Evolutionary conservation across 1,284 basidiomycete genomes (phyloP).

Genomic region (Earliella scabrosa): DNA sequence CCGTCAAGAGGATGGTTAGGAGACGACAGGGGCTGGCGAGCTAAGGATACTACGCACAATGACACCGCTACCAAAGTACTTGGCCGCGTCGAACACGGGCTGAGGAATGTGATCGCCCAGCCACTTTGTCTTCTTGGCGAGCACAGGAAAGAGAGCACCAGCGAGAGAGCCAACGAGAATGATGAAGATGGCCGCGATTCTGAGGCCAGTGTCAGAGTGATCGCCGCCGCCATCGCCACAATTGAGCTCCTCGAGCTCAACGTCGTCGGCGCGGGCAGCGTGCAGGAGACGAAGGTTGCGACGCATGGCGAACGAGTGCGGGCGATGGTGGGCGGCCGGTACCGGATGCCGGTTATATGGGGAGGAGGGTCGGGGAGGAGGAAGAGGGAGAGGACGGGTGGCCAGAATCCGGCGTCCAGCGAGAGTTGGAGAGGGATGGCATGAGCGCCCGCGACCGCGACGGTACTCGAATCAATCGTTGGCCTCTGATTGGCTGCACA

Average conservation of each 20-base stretch:
- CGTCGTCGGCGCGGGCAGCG: neutral
- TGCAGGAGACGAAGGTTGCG: neutral
- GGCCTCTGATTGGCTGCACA: slow-evolving; percentile 11
- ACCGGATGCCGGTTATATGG: slow-evolving; percentile 3
- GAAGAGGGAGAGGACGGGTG: neutral
- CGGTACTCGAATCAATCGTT: slow-evolving; percentile 13
- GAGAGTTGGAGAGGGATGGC: neutral
- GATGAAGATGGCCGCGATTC: slow-evolving; percentile 89
- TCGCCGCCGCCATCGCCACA: slow-evolving; percentile 22
- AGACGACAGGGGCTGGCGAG: too few species aligned
- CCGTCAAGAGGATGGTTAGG: neutral
- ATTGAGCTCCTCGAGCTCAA: slow-evolving; percentile 15
- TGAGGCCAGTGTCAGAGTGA: slow-evolving; percentile 46
- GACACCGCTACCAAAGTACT: slow-evolving; percentile 95
- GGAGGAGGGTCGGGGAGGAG: neutral
- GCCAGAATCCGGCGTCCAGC: neutral
- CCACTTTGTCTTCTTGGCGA: slow-evolving; percentile 65
- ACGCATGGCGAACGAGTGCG: slow-evolving; percentile 9
- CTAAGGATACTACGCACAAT: slow-evolving; percentile 62
- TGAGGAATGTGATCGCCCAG: slow-evolving; percentile 59
- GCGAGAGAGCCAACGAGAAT: slow-evolving; percentile 72
- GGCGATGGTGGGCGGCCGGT: neutral
- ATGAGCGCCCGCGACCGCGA: slow-evolving; percentile 11
- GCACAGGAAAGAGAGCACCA: slow-evolving; percentile 85
- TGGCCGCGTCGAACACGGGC: slow-evolving; percentile 81